Base-by-base conservation (phyloP, 768 basidiomycete genomes). In the Pulveroboletus sp. region DNA sequence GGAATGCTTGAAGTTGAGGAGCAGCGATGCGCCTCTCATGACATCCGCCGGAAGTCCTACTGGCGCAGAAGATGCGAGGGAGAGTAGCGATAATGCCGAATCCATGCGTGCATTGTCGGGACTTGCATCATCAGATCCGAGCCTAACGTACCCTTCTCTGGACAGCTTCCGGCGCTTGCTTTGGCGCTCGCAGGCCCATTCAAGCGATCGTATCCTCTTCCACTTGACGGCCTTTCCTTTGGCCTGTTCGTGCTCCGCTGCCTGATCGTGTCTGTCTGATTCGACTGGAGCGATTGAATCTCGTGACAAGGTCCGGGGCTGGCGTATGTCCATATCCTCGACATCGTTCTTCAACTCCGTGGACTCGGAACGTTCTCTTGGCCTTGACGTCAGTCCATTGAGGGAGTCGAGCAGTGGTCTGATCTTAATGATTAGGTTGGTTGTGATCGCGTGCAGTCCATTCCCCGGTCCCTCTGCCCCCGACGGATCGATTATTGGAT, bases 171-270 rank as follows among this genome's bases (percentile, higher is more conserved):
- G 62, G 17, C 72, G 73, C 50, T 72, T 74, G 15, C 69, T 54
- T 18, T 68, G 66, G 39, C 64, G 69, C 24, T 74, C 69, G 52
- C 75, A 76, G 12, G 74, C 75, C 75, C 74, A 76, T 54, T 76
- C 75, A 11, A 76, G 68, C 2, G 69, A 71, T 43, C 65, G 66
- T 43, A 61, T 51, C 21, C 57, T 57, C 55, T 64, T 67, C 37
- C 51, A 50, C 39, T 8, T 53, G 35, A 42, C 4, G 7, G 39
- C 7, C 17, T 43, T 56, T 7, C 11, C 53, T 41, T 51, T 53
- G 50, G 35, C 26, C 43, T 47, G 48, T 27, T 53, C 62, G 9
- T 47, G 46, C 18, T 53, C 53, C 27, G 21, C 24, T 6, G 3
- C 37, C 6, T 43, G 30, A 31, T 52, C 49, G 37, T 24, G 15